Percentiles rank a stretch among this genome's conserved stretches.
Evolutionary conservation across 1,284 basidiomycete species (phyloP).

Genomic region (Grifola frondosa): DNA sequence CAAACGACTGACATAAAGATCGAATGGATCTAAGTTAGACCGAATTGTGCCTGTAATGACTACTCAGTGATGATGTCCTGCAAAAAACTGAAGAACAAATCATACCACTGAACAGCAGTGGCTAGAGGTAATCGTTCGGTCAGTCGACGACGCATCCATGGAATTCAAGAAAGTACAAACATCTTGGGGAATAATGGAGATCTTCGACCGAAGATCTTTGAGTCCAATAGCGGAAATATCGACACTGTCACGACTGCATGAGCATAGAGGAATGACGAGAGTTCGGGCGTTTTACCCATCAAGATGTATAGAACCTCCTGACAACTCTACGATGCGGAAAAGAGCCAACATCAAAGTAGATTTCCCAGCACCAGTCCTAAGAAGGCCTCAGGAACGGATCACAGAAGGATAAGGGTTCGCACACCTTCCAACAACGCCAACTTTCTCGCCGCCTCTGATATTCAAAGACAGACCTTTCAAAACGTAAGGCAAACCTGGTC

Average conservation of each 20-base stretch:
- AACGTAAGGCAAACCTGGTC: slow-evolving; percentile 56
- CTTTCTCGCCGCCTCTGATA: slow-evolving; percentile 74
- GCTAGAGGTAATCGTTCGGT: slow-evolving; percentile 6
- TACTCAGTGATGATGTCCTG: neutral
- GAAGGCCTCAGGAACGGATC: neutral
- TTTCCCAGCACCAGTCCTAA: slow-evolving; percentile 76
- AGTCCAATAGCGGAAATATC: slow-evolving; percentile 71
- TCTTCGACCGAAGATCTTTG: slow-evolving; percentile 58
- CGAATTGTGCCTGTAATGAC: slow-evolving; percentile 20
- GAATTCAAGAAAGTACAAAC: slow-evolving; percentile 22
- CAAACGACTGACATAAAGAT: slow-evolving; percentile 22
- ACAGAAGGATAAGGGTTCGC: slow-evolving; percentile 1
- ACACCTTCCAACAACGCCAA: slow-evolving; percentile 67
- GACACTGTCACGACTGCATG: slow-evolving; percentile 30
- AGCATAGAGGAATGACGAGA: neutral
- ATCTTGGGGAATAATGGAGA: slow-evolving; percentile 93
- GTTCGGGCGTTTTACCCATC: slow-evolving; percentile 41
- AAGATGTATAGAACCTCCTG: slow-evolving; percentile 62
- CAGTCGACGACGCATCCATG: neutral
- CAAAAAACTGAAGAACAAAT: neutral
- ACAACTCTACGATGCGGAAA: slow-evolving; percentile 53
- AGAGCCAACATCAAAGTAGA: slow-evolving; percentile 58
- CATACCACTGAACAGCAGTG: slow-evolving; percentile 25
- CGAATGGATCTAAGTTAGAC: slow-evolving; percentile 26
- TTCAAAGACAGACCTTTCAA: slow-evolving; percentile 56